A percentile compares a stretch with the other conserved stretches of the same genome.
Conservation (phyloP, 345 rosid species). For the Melaleuca quinquenervia region DNA sequence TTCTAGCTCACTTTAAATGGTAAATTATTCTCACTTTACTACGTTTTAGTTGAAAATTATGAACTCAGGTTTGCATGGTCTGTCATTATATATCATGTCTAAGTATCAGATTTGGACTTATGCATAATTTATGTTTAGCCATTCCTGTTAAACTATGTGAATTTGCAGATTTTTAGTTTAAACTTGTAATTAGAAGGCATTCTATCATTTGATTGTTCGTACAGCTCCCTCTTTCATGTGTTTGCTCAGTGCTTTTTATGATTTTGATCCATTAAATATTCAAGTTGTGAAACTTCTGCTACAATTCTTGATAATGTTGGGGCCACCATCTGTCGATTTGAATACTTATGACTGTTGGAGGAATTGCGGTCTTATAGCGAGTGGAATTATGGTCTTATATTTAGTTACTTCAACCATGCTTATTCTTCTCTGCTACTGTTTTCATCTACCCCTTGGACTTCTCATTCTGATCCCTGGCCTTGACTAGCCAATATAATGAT, state of each 20-base stretch:
- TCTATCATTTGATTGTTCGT: not conserved
- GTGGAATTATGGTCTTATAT: not conserved
- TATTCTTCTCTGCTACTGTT: not conserved
- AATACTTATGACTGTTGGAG: not conserved
- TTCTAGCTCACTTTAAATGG: not conserved
- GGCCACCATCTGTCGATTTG: not conserved
- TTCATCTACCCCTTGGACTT: not conserved
- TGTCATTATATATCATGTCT: not conserved
- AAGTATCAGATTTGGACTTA: not conserved
- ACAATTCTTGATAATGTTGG: not conserved
- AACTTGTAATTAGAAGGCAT: not conserved
- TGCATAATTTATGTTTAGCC: not conserved
- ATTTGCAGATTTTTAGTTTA: not conserved
- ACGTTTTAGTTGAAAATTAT: not conserved
- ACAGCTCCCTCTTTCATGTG: not conserved
- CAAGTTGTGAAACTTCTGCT: not conserved
- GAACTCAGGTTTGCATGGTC: not conserved
- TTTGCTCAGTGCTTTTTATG: not conserved
- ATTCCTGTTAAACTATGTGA: not conserved
- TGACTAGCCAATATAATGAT: slow-evolving; percentile 2
- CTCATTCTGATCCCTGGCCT: not conserved
- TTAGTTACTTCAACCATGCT: not conserved
- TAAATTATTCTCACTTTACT: not conserved
- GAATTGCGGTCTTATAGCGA: not conserved
- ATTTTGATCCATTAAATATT: not conserved